A percentile compares a stretch with the other conserved stretches of the same genome.
Evolutionary conservation across 495 filamentous ascomycete genomes (phyloP).

Genomic region (Thermothielavioides terrestris): DNA sequence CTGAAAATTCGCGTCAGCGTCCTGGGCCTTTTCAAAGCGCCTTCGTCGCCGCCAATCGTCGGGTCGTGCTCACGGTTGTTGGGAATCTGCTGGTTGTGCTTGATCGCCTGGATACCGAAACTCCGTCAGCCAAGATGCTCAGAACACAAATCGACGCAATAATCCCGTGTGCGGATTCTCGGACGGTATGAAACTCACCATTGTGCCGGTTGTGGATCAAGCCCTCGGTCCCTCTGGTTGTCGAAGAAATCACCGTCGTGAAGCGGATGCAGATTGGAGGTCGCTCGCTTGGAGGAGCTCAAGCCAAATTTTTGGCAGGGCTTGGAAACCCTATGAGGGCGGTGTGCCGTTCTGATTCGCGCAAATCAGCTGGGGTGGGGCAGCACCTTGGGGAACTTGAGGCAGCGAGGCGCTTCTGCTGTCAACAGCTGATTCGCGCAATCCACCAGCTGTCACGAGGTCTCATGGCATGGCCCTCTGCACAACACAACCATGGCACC

Average conservation of each 20-base stretch:
- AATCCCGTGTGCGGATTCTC: conserved; percentile 11
- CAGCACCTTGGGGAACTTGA: background rate
- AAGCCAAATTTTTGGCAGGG: conserved; percentile 42
- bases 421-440: background rate
- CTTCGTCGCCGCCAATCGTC: conserved; percentile 13
- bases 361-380: conserved; percentile 16
- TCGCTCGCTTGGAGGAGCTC: conserved; percentile 22
- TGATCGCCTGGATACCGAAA: conserved; percentile 61
- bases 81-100: conserved; percentile 98
- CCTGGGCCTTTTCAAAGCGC: conserved; percentile 6
- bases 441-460: no score
- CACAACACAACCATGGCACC: no score
- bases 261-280: conserved; percentile 35
- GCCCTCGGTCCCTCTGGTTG: conserved; percentile 27
- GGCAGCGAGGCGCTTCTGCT: conserved; percentile 6
- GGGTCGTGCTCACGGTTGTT: conserved; percentile 73
- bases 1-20: conserved; percentile 36
- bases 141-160: background rate
- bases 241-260: conserved; percentile 29
- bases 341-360: conserved; percentile 26
- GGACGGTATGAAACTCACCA: conserved; percentile 18
- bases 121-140: conserved; percentile 14
- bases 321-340: conserved; percentile 39
- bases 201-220: conserved; percentile 34
- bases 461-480: no score